Base-by-base conservation (phyloP, 164 flowering plant species). In the Kingdonia uniflora region DNA sequence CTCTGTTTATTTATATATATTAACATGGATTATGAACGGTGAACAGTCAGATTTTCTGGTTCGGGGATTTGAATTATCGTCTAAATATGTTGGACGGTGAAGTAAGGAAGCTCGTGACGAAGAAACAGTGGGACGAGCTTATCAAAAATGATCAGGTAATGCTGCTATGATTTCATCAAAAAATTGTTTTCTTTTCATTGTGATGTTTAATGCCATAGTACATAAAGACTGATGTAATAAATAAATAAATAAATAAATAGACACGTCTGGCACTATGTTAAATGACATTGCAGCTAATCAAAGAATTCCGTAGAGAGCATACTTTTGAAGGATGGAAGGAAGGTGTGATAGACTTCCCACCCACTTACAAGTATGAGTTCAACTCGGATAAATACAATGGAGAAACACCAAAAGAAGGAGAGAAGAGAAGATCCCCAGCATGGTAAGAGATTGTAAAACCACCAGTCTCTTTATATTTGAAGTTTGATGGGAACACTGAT, bases 261-360 rank as follows among this genome's bases (percentile, higher is more conserved):
- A 45, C 16, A 14, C 21, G 33, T 53, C 33, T 37, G 62, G 52
- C 48, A 33, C 3, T 14, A 41, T 43, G 20, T 19, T 57, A 51
- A 41, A 64, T 11, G 16, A 39, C 54, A 23, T 70, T 44, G 74
- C 92, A 92, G 99, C 71, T 92, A 38, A 66, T 26, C 68, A 78
- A 73, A 67, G 97, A 89, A 74, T 81, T 92, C 6, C 64, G 66
- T 25, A 64, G 63, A n/a, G 97, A 95, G n/a, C 84, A 39, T 65
- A 89, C 80, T 21, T 92, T 92, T 68, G 81, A 77, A 57, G 99
- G 96, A 50, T 92, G 99, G 99, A 82, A 77, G 58, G 99, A 92
- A 61, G 99, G 99, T 38, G n/a, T 50, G 7, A 78, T 89, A 61
- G 69, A 78, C 55, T 92, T 92, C 51, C 81, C 99, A n/a, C 99